Conservation (phyloP, 139 green algal species). For the Pleodorina starrii region DNA sequence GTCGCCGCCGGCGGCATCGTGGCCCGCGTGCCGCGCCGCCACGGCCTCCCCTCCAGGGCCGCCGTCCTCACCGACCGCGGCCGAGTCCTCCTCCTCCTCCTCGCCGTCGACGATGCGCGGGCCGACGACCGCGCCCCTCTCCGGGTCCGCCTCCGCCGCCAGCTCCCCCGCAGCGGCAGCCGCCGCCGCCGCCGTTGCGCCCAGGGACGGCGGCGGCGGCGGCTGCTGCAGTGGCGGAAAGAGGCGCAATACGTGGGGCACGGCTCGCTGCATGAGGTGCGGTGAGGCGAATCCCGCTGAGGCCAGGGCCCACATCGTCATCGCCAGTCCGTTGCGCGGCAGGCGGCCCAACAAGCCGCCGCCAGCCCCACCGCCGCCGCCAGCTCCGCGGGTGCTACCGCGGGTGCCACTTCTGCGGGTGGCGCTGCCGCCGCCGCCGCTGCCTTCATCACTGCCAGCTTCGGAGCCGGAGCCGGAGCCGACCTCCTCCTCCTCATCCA, state of each 20-base stretch:
- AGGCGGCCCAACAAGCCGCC: background rate
- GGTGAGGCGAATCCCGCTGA: conserved; percentile 9
- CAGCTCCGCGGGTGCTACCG: too few relatives aligned
- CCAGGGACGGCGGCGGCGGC: background rate
- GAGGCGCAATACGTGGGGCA: background rate
- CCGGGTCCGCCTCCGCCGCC: background rate
- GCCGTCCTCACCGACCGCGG: background rate
- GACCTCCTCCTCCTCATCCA: background rate
- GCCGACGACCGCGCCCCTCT: background rate
- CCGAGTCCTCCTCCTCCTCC: background rate
- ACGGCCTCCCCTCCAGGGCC: too few relatives aligned
- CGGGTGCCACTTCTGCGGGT: too few relatives aligned
- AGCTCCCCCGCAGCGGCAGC: background rate
- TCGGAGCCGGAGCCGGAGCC: background rate
- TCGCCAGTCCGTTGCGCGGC: conserved; percentile 21
- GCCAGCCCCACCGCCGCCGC: background rate
- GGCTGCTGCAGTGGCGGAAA: background rate
- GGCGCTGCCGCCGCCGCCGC: background rate
- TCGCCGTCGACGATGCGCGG: too few relatives aligned
- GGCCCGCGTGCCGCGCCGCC: too few relatives aligned
- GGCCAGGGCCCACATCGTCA: conserved; percentile 38
- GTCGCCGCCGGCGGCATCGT: background rate
- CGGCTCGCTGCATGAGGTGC: conserved; percentile 1
- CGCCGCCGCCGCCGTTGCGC: background rate
- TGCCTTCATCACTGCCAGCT: background rate